Conservation (phyloP, 768 basidiomycete genomes). For the Terana coerulea region DNA sequence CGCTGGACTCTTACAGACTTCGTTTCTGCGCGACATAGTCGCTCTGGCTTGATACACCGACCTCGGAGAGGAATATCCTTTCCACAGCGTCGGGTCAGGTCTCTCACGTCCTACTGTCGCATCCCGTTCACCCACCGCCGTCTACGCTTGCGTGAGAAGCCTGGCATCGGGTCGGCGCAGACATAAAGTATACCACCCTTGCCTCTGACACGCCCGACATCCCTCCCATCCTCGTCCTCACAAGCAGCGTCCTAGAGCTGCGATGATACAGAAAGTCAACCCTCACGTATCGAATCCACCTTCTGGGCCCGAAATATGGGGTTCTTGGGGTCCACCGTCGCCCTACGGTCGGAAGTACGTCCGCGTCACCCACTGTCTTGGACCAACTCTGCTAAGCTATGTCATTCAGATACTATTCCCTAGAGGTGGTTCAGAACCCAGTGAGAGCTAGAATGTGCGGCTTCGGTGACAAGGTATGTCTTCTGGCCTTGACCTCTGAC, state of each 20-base stretch:
- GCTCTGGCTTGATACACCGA: no score
- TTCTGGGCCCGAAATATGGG: slow-evolving; percentile 56
- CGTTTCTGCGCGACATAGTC: no score
- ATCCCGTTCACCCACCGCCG: slow-evolving; percentile 4
- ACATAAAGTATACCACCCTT: slow-evolving; percentile 9
- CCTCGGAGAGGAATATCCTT: not conserved
- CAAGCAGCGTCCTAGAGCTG: not conserved
- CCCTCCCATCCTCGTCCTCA: not conserved
- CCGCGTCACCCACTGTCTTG: no score
- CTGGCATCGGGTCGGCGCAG: not conserved
- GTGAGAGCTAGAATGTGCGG: slow-evolving; percentile 93
- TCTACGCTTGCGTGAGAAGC: slow-evolving; percentile 9
- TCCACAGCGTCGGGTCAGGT: slow-evolving; percentile 15
- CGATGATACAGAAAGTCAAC: slow-evolving; percentile 69
- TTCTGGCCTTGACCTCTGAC: no score
- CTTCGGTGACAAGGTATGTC: slow-evolving; percentile 87
- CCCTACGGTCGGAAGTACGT: slow-evolving; percentile 50
- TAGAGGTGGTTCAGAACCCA: slow-evolving; percentile 86
- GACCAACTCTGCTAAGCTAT: no score
- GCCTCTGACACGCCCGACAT: not conserved
- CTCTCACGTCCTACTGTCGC: slow-evolving; percentile 10
- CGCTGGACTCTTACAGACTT: no score
- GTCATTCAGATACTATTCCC: slow-evolving; percentile 63
- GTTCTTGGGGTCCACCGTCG: slow-evolving; percentile 46
- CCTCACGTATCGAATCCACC: slow-evolving; percentile 26